phyloP scores from a whole-genome alignment of 1,284 basidiomycete species.

The Ganoderma sinense region DNA sequence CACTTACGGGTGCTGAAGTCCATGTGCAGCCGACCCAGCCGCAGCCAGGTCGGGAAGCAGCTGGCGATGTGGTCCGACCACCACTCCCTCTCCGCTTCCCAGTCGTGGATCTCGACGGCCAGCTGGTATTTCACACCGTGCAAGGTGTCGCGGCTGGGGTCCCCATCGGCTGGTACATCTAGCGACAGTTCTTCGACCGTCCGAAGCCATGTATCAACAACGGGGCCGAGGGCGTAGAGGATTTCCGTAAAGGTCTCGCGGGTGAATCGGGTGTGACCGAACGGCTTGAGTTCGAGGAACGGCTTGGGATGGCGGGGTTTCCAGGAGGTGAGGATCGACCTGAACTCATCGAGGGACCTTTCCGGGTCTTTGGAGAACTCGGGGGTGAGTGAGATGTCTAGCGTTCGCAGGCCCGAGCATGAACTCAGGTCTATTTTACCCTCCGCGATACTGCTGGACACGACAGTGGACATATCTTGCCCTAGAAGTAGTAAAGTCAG shows the following conservation, averaged over 20 bases:
- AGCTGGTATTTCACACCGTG: background rate
- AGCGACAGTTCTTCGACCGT: background rate
- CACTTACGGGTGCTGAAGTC: background rate
- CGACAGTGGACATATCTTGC: too few species aligned
- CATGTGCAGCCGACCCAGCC: background rate
- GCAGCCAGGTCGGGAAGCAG: background rate
- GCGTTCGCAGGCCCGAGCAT: background rate
- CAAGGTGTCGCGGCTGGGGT: background rate
- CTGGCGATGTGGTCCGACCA: background rate
- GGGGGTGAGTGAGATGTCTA: background rate
- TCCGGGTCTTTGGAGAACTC: background rate
- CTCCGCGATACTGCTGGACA: too few species aligned
- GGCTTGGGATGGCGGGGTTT: background rate
- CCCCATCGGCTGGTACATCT: too few species aligned
- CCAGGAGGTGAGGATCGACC: background rate
- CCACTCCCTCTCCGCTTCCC: background rate
- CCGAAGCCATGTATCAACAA: background rate
- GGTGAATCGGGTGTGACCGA: background rate
- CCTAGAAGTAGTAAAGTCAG: too few species aligned
- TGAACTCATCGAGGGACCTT: too few species aligned
- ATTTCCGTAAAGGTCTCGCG: background rate
- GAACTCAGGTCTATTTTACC: background rate
- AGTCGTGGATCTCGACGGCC: background rate
- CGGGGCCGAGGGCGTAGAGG: background rate
- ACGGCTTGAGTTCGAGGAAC: background rate